These are phyloP conservation scores for Skeletonema tropicum DNA, from an alignment of 108 stramenopile genomes.

Conservation along the genomic window DNA sequence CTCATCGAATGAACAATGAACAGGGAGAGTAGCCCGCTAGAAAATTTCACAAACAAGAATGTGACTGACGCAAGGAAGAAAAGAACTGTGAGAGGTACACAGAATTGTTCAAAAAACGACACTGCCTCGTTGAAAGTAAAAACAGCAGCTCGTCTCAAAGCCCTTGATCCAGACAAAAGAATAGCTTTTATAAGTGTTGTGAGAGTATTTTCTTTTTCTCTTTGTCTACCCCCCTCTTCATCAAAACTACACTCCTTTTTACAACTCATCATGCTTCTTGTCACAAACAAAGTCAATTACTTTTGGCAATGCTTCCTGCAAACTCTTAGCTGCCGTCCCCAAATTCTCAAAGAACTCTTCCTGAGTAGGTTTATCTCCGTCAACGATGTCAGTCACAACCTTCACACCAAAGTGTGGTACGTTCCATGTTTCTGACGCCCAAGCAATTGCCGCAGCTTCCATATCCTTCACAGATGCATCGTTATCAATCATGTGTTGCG, in stretches of 20 bases:
- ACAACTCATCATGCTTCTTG: conserved; percentile 64
- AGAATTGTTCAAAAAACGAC: too few relatives aligned
- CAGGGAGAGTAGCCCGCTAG: too few relatives aligned
- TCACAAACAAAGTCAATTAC: conserved; percentile 88
- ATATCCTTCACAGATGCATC: conserved; percentile 96
- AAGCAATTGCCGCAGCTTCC: conserved; percentile 97
- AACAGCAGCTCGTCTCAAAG: too few relatives aligned
- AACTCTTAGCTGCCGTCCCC: conserved; percentile 78
- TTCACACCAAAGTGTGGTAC: conserved; percentile 93
- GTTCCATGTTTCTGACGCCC: conserved; percentile 73
- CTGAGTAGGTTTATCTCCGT: conserved; percentile 84
- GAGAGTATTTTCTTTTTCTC: not conserved
- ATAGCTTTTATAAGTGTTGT: too few relatives aligned
- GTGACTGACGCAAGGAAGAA: too few relatives aligned
- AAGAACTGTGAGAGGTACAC: too few relatives aligned
- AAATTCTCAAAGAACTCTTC: conserved; percentile 97
- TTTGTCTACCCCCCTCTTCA: not conserved
- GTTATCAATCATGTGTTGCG: conserved; percentile 75
- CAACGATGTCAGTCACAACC: conserved; percentile 97
- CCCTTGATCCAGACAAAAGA: too few relatives aligned
- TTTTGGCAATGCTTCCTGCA: conserved; percentile 89
- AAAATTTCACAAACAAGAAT: too few relatives aligned
- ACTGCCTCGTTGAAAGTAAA: too few relatives aligned
- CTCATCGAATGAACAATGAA: too few relatives aligned
- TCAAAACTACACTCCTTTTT: not conserved